These are phyloP conservation scores for Dendrobium chrysotoxum DNA, from an alignment of 106 monocot species.

Conservation along the genomic window DNA sequence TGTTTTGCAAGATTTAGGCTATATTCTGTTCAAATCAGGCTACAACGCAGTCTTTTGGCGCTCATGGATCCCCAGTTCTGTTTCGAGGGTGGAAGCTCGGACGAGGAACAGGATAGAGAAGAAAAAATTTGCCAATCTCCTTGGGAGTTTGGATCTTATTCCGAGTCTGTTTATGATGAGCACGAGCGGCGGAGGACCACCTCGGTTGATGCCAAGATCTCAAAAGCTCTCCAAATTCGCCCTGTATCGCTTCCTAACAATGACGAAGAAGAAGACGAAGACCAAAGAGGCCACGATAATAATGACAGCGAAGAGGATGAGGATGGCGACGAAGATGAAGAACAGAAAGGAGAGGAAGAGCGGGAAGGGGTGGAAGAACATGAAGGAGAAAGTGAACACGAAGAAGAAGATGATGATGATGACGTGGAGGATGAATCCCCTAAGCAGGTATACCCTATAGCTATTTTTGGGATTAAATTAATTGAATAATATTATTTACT, in stretches of 20 bases:
- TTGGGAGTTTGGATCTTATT: constrained; percentile 84
- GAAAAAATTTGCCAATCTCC: constrained; percentile 41
- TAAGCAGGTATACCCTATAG: neutral
- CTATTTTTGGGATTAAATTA: neutral
- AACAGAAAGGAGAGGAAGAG: constrained; percentile 13
- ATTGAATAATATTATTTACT: neutral
- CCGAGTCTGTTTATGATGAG: constrained; percentile 73
- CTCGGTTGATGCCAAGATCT: constrained; percentile 84
- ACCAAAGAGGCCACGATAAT: constrained; percentile 14
- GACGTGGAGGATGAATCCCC: neutral
- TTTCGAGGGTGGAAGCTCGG: constrained; percentile 20
- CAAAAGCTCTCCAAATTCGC: constrained; percentile 27
- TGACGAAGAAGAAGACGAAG: constrained; percentile 18
- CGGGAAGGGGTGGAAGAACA: neutral
- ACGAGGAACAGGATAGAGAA: constrained; percentile 15
- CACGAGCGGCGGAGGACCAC: constrained; percentile 63
- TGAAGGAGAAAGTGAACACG: constrained; percentile 4
- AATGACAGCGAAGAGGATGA: constrained; percentile 16
- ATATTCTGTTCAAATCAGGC: too few species aligned
- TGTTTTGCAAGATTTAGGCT: too few species aligned
- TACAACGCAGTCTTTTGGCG: neutral
- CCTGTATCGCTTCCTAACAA: constrained; percentile 28
- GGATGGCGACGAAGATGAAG: constrained; percentile 8
- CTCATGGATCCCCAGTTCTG: constrained; percentile 14
- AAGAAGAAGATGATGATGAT: constrained; percentile 5